phyloP scores from a whole-genome alignment of 306 rosid species.

The Prunus fruticosa region DNA sequence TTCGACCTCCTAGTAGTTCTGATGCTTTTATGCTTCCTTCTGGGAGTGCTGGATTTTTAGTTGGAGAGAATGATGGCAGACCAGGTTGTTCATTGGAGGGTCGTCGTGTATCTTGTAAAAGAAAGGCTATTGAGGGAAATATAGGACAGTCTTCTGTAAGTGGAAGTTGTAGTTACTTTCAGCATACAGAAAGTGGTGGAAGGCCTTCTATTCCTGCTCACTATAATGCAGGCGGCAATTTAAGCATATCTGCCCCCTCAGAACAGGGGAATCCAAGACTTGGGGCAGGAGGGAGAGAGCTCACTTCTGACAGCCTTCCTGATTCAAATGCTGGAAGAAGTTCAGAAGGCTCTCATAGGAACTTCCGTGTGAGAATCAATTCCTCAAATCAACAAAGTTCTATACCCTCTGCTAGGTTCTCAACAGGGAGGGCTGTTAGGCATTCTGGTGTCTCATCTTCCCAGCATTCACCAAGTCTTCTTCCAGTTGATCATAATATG shows the following conservation, averaged over 20 bases:
- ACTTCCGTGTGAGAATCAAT: slow-evolving; percentile 64
- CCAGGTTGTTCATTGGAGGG: slow-evolving; percentile 67
- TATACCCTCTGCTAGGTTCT: slow-evolving; percentile 35
- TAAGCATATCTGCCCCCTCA: slow-evolving; percentile 43
- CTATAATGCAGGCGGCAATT: slow-evolving; percentile 38
- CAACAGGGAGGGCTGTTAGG: slow-evolving; percentile 51
- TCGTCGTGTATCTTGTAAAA: slow-evolving; percentile 70
- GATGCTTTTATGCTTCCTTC: slow-evolving; percentile 62
- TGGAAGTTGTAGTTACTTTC: slow-evolving; percentile 75
- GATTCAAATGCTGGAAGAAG: slow-evolving; percentile 49
- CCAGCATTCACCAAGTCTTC: slow-evolving; percentile 45
- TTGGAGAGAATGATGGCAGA: slow-evolving; percentile 56
- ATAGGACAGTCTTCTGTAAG: slow-evolving; percentile 63
- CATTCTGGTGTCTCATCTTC: slow-evolving; percentile 51
- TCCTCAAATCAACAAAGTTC: slow-evolving; percentile 61
- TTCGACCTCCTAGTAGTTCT: slow-evolving; percentile 42
- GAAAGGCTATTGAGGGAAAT: slow-evolving; percentile 75
- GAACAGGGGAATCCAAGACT: slow-evolving; percentile 57
- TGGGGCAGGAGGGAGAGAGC: slow-evolving; percentile 47
- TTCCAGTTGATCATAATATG: slow-evolving; percentile 49
- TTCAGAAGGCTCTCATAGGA: slow-evolving; percentile 58
- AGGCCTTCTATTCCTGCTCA: slow-evolving; percentile 54
- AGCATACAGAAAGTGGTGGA: slow-evolving; percentile 53
- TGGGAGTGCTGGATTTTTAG: slow-evolving; percentile 41
- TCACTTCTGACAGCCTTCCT: slow-evolving; percentile 41